These are phyloP conservation scores for Spiraea crenata DNA, from an alignment of 331 rosid species.

Conservation along the genomic window DNA sequence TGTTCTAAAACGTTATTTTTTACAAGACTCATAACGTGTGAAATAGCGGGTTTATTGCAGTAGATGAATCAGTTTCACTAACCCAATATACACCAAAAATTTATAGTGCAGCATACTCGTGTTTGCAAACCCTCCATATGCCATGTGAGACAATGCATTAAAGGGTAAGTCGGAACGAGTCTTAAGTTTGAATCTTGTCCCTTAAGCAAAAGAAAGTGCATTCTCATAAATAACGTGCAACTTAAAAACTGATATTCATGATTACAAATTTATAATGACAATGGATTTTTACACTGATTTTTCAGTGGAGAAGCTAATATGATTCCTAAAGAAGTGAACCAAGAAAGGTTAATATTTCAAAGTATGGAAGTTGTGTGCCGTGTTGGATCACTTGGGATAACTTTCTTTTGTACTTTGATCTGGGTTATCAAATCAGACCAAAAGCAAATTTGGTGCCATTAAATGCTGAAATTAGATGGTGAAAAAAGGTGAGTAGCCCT, in stretches of 20 bases:
- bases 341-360: background rate
- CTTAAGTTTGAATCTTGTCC: background rate
- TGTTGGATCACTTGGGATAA: conserved; percentile 17
- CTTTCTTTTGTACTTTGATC: conserved; percentile 7
- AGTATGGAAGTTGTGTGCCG: conserved; percentile 1
- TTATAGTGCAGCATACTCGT: no score
- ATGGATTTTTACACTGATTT: background rate
- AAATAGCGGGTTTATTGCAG: no score
- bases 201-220: background rate
- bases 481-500: background rate
- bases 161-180: background rate
- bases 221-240: background rate
- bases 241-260: background rate
- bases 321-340: background rate
- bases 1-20: background rate
- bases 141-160: background rate
- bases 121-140: no score
- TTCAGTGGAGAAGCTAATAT: background rate
- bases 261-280: background rate
- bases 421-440: conserved; percentile 5
- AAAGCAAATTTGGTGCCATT: background rate
- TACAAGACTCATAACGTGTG: background rate
- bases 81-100: no score
- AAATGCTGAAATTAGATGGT: background rate
- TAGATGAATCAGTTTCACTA: no score